A percentile compares a stretch with the other conserved stretches of the same genome.
phyloP scores from a whole-genome alignment of 2,329 filamentous ascomycete genomes.

The Ascochyta fabae region DNA sequence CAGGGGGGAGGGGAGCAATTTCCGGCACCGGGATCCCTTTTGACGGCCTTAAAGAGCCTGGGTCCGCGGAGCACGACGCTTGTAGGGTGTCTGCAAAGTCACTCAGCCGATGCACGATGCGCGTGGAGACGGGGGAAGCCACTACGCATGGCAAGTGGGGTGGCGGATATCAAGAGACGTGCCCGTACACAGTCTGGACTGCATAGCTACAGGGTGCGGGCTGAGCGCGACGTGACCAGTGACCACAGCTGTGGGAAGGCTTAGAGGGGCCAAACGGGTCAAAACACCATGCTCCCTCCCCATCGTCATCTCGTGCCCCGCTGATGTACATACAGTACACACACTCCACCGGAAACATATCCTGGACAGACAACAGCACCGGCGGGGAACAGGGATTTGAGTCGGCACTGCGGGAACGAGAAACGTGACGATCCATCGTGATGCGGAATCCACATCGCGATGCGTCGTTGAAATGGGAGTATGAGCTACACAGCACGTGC shows the following conservation, averaged over 20 bases:
- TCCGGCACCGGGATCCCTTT: not conserved
- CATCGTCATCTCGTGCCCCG: not conserved
- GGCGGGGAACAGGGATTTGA: not conserved
- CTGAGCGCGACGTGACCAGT: not conserved
- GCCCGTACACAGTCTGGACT: not conserved
- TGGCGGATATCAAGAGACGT: constrained; percentile 12
- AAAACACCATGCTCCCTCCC: not conserved
- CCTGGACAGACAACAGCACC: not conserved
- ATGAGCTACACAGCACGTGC: not conserved
- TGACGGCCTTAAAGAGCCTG: not conserved
- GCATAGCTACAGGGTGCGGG: not conserved
- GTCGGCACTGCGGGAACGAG: not conserved
- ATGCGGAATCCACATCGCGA: not conserved
- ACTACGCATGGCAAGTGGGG: constrained; percentile 10
- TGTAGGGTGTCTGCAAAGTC: constrained; percentile 3
- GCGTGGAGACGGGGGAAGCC: constrained; percentile 3
- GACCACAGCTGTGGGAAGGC: too few relatives aligned
- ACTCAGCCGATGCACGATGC: constrained; percentile 7
- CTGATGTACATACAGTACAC: not conserved
- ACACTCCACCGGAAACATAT: not conserved
- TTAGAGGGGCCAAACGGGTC: not conserved
- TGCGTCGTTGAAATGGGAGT: not conserved
- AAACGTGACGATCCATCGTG: not conserved
- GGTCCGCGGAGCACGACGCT: not conserved
- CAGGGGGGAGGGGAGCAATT: not conserved